Evolutionary conservation across 2,329 filamentous ascomycete genomes (phyloP), one percentile per base, ranked within the genome.

Genomic region (Verticillium klebahnii): DNA sequence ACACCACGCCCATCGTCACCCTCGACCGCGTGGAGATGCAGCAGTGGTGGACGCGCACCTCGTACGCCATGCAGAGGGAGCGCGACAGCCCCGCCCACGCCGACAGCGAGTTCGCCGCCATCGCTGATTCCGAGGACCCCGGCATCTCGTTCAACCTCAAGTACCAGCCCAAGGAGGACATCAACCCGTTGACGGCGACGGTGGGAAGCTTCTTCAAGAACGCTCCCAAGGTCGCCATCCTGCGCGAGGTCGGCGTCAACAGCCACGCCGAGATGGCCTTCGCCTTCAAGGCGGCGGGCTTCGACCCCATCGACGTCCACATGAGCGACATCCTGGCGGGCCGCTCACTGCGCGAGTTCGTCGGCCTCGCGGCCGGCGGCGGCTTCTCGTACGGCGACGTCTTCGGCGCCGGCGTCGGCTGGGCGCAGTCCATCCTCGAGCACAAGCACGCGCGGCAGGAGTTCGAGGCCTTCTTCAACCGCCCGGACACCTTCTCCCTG

Each of bases 181-280:
- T 89, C 62, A 77, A 94, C 56, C 90, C 92, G 25, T 76, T 91
- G 64, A 84, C 63, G 72, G 79, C 74, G 66, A 80, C 74, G 68
- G 80, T 75, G 72, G 75, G 78, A 59, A 72, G 75, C 66, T 68
- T 81, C 62, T 85, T 92, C 72, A 82, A 81, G 65, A 84, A 80
- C 68, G 69, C 73, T 75, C 90, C 91, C 1, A 87, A 88, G 36
- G 93, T 99, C 29, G 95, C 95, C 54, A 96, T 99, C 68, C 86
- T 99, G 25, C 86, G 95, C 71, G 95, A 98, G 75, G 93, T 97
- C 75, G 95, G 95, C 73, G 92, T 97, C 67, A 98, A 99, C 77
- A 92, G 93, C 52, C 87, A 97, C 70, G 89, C 92, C n/a, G 95
- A 99, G 75, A 96, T 99, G 92, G 95, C 95, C 1, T 98, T 96